Conservation (phyloP, 2,329 filamentous ascomycete genomes). For the Elsinoe batatas region DNA sequence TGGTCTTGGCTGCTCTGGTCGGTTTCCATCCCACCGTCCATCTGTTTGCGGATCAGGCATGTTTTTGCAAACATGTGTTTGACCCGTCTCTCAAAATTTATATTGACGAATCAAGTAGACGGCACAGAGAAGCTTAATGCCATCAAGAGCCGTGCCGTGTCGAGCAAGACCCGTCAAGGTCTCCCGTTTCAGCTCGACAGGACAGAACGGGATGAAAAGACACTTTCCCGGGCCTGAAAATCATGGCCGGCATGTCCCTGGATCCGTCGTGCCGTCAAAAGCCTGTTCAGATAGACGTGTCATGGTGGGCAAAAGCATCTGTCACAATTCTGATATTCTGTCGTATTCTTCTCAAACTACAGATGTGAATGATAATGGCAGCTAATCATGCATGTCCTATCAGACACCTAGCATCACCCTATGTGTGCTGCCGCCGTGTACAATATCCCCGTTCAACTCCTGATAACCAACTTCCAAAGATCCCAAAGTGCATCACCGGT, state of each 20-base stretch:
- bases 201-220: too few species aligned
- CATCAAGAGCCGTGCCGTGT: background rate
- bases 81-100: too few species aligned
- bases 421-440: background rate
- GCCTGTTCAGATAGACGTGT: too few species aligned
- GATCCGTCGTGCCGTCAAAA: too few species aligned
- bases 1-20: background rate
- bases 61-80: background rate
- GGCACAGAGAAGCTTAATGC: conserved; percentile 1
- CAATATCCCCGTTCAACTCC: background rate
- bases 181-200: too few species aligned
- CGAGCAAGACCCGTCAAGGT: background rate
- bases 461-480: background rate
- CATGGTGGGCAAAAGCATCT: background rate
- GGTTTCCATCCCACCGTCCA: background rate
- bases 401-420: background rate
- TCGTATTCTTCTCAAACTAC: background rate
- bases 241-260: background rate
- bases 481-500: conserved; percentile 9
- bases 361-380: background rate
- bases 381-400: background rate
- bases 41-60: background rate
- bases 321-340: background rate
- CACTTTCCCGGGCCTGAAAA: background rate
- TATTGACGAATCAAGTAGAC: background rate